These are phyloP conservation scores for Neoscytalidium dimidiatum DNA, from an alignment of 2,329 filamentous ascomycete genomes.

Conservation along the genomic window DNA sequence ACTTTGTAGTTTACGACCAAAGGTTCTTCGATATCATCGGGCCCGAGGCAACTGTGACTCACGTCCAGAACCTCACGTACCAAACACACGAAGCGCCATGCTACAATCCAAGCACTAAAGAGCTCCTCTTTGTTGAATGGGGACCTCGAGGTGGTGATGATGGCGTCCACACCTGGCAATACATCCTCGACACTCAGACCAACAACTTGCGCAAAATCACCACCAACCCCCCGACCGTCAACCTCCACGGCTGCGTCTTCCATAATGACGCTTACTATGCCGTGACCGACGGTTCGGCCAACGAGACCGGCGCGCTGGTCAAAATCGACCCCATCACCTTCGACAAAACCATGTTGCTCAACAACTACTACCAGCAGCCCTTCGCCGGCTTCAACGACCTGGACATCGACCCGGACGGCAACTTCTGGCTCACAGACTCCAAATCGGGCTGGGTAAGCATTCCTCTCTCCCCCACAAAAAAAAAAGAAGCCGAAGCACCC, in stretches of 20 bases:
- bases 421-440: slow-evolving; percentile 23
- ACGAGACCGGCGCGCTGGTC: slow-evolving; percentile 19
- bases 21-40: slow-evolving; percentile 25
- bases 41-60: slow-evolving; percentile 20
- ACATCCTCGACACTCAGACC: slow-evolving; percentile 19
- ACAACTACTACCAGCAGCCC: slow-evolving; percentile 22
- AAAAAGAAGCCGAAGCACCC: neutral
- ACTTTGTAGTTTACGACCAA: slow-evolving; percentile 25
- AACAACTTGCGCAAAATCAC: slow-evolving; percentile 21
- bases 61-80: slow-evolving; percentile 21
- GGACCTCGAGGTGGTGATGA: slow-evolving; percentile 22
- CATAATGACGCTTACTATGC: slow-evolving; percentile 20
- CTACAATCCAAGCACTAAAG: slow-evolving; percentile 19
- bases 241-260: slow-evolving; percentile 22
- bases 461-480: neutral
- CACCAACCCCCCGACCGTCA: slow-evolving; percentile 21
- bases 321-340: slow-evolving; percentile 21
- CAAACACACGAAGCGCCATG: slow-evolving; percentile 25
- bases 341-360: slow-evolving; percentile 18
- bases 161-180: slow-evolving; percentile 23
- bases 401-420: slow-evolving; percentile 22
- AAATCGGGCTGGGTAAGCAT: slow-evolving; percentile 20
- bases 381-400: slow-evolving; percentile 23
- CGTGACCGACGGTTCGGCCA: slow-evolving; percentile 21
- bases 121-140: slow-evolving; percentile 24